A percentile compares a stretch with the other conserved stretches of the same genome.
These are phyloP conservation scores for Salix viminalis DNA, from an alignment of 345 rosid genomes.

Conservation along the genomic window DNA sequence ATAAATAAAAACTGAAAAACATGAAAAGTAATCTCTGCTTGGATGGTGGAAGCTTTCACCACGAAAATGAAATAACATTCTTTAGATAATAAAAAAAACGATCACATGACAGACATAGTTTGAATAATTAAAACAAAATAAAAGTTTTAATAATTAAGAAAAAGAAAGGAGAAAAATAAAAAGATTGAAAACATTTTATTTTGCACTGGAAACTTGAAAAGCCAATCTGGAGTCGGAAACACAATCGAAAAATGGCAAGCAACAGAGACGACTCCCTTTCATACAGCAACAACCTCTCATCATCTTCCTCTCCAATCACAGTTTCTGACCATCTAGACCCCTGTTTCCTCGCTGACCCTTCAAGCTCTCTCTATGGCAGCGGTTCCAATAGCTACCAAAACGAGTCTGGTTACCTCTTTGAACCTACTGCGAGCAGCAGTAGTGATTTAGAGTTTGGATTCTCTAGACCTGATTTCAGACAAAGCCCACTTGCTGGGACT, in stretches of 20 bases:
- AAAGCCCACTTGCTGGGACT: slow-evolving; percentile 60
- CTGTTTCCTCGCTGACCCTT: slow-evolving; percentile 41
- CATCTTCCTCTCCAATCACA: slow-evolving; percentile 65
- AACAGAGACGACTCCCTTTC: slow-evolving; percentile 56
- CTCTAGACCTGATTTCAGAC: slow-evolving; percentile 70
- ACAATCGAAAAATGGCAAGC: slow-evolving; percentile 41
- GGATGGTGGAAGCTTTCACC: no score
- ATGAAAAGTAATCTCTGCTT: no score
- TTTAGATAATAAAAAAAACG: no score
- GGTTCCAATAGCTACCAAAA: slow-evolving; percentile 78
- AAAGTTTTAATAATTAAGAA: no score
- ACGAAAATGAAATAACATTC: no score
- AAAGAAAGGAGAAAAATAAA: no score
- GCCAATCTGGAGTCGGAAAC: not conserved
- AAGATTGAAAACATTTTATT: no score
- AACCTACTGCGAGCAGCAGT: slow-evolving; percentile 17
- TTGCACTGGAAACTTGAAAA: not conserved
- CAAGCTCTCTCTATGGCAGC: slow-evolving; percentile 51
- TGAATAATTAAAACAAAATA: no score
- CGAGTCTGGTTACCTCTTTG: slow-evolving; percentile 52
- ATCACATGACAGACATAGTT: no score
- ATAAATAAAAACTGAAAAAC: no score
- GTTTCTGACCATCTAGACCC: slow-evolving; percentile 56
- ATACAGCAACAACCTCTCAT: slow-evolving; percentile 48
- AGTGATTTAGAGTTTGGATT: slow-evolving; percentile 73